Base-by-base conservation (phyloP, 192 early-diverging fungal species). In the Coemansia sp. region DNA sequence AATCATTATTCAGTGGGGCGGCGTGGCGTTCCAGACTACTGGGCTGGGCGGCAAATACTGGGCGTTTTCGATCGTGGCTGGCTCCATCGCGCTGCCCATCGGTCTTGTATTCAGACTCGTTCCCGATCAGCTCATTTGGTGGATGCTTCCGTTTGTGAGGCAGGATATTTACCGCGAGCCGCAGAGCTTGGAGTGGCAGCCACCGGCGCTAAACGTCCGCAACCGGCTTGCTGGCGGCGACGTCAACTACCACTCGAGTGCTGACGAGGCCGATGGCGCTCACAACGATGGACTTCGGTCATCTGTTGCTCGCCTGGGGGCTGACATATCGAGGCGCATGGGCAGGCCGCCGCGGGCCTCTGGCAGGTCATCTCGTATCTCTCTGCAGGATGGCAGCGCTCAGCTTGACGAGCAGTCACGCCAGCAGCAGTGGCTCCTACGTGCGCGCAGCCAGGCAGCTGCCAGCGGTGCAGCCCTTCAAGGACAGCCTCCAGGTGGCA, bases 1-100 rank as follows among this genome's bases (percentile, higher is more conserved):
- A 9, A 83, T 99, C 43, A 97, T 99, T 60, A 85, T 98, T 23
- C 70, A 92, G 70, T 95, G 96, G 85, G 95, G 94, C 43, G 90
- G 92, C 21, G 73, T 82, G 6, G 95, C 92, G 0, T 98, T 99
- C 83, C 87, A 91, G 60, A 89, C 90, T 2, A 81, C 76, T 6
- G 82, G 69, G 10, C 77, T 97, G 25, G 73, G 81, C 58, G 91
- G 85, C 12, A 76, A 74, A 23, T 86, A 92, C 52, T 99, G 97
- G 97, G 79, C 76, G 16, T 88, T 97, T 45, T 94, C 89, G 28
- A 66, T 99, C 35, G 76, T 85, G 5, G 61, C 93, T 59, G 97
- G 96, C 34, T 56, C 90, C 28, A 69, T 93, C 2, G 89, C 93
- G 6, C 66, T 99, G 13, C 92, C 92, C 1, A 75, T 98, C 26